Conservation (phyloP, 1,284 basidiomycete species). For the Pterulicium gracile region DNA sequence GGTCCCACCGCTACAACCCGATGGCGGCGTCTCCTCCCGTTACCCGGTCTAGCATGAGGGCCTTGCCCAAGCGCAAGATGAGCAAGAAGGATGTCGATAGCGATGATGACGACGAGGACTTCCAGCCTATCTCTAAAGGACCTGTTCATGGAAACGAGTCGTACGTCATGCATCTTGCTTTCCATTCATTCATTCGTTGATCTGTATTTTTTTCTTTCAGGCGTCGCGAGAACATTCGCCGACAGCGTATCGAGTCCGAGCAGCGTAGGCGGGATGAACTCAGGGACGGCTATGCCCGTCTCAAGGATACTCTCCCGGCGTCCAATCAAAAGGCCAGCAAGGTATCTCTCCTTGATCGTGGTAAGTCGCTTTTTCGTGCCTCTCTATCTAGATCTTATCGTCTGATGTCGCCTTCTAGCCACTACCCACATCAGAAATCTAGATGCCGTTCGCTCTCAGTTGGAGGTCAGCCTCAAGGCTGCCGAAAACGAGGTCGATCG, state of each 20-base stretch:
- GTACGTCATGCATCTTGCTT: constrained; percentile 21
- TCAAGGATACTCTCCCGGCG: constrained; percentile 76
- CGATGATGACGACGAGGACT: constrained; percentile 50
- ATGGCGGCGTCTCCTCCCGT: constrained; percentile 36
- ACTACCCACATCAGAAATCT: constrained; percentile 74
- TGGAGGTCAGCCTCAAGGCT: constrained; percentile 62
- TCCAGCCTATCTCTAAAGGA: constrained; percentile 37
- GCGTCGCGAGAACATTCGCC: constrained; percentile 75
- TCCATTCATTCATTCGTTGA: neutral
- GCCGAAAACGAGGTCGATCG: constrained; percentile 68
- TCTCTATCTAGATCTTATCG: constrained; percentile 8
- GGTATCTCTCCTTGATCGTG: constrained; percentile 75
- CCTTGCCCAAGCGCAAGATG: constrained; percentile 42
- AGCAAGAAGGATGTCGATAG: constrained; percentile 47
- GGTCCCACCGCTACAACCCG: constrained; percentile 67
- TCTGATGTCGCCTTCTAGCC: constrained; percentile 26
- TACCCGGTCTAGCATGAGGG: constrained; percentile 30
- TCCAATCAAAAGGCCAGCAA: constrained; percentile 87
- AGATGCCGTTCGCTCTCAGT: constrained; percentile 60
- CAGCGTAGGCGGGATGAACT: constrained; percentile 82
- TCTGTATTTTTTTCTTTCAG: constrained; percentile 16
- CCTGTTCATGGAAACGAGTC: constrained; percentile 35
- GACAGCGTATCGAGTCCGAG: constrained; percentile 79
- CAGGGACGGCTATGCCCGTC: constrained; percentile 73
- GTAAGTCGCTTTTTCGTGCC: constrained; percentile 28